Evolutionary conservation across 1,284 basidiomycete genomes (phyloP), one percentile per base, ranked within the genome.

Genomic region (Sporisorium iseilematis-ciliati): DNA sequence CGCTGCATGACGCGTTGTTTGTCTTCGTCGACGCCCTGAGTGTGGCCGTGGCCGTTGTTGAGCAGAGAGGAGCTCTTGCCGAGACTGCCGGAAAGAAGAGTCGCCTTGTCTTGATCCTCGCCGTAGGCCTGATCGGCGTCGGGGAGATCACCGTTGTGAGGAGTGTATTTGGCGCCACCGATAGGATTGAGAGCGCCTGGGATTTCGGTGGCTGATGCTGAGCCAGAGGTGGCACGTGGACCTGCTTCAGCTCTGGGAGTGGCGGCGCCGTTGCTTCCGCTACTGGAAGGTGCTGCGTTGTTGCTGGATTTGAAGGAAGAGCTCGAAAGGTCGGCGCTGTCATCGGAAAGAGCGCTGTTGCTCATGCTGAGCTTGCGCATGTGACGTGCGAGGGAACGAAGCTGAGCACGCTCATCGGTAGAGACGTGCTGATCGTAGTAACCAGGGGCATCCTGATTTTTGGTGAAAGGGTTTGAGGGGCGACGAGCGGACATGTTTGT

Each of bases 351-450:
- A 18, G 68, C 68, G 41, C 62, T 69, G 57, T 59, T 60, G 57
- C 59, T 64, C 56, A 77, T 64, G 66, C 75, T 77, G 49, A 73
- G 60, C 53, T 66, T 73, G 62, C 70, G 75, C 65, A 77, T 72
- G 57, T 73, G 65, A n/a, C 58, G 46, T n/a, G 75, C 58, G 26
- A 77, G 66, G n/a, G 51, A 54, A 50, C 62, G 65, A 12, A 73
- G 61, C 57, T 73, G 75, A 56, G 63, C 65, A 14, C 63, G 61
- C 38, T 60, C 54, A 18, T 68, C 65, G 46, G 31, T 18, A 7
- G 62, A 59, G 42, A 52, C 54, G 5, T 65, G 45, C 5, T 59
- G 55, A 41, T 60, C 64, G 23, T 73, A 77, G 63, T 73, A 77
- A 38, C 65, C 75, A 2, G 70, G 69, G 3, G 69, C 51, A 40